phyloP scores from a whole-genome alignment of 805 yeast genomes.

The Saccharomycopsis microspora region DNA sequence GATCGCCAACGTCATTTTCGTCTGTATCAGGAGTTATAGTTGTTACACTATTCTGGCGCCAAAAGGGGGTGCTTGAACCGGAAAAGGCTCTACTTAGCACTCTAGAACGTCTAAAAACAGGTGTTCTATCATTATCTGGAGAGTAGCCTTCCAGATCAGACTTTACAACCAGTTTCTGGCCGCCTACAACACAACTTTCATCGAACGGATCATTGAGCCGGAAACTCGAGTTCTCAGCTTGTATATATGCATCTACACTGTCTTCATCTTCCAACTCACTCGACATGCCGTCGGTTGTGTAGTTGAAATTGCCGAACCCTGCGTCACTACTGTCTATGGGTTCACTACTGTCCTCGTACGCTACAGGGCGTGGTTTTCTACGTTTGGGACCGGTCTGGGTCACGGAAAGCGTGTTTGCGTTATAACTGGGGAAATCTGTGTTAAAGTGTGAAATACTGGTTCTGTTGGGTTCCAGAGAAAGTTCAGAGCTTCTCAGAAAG shows the following conservation, averaged over 20 bases:
- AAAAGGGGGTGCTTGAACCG: too few relatives aligned
- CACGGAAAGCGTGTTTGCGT: slow-evolving; percentile 10
- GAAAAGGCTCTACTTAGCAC: too few relatives aligned
- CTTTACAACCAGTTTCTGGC: neutral
- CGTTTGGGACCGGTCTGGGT: slow-evolving; percentile 1
- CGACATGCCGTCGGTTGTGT: neutral
- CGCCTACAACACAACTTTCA: neutral
- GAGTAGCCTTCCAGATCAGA: neutral
- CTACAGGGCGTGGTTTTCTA: too few relatives aligned
- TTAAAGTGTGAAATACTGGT: neutral
- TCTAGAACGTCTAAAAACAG: too few relatives aligned
- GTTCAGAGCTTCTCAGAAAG: neutral
- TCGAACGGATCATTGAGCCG: neutral
- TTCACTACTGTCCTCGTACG: neutral
- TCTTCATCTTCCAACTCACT: slow-evolving; percentile 5
- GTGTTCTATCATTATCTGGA: neutral
- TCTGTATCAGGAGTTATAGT: too few relatives aligned
- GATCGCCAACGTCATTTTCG: too few relatives aligned
- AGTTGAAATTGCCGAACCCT: neutral
- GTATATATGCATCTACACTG: slow-evolving; percentile 5
- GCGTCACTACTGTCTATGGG: slow-evolving; percentile 9
- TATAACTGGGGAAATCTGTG: slow-evolving; percentile 9
- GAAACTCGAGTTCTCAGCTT: neutral
- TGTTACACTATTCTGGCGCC: too few relatives aligned
- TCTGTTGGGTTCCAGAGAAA: neutral